Evolutionary conservation across 208 protist genomes (phyloP), one percentile per base, ranked within the genome.

Genomic region (Trypanosoma boissoni): DNA sequence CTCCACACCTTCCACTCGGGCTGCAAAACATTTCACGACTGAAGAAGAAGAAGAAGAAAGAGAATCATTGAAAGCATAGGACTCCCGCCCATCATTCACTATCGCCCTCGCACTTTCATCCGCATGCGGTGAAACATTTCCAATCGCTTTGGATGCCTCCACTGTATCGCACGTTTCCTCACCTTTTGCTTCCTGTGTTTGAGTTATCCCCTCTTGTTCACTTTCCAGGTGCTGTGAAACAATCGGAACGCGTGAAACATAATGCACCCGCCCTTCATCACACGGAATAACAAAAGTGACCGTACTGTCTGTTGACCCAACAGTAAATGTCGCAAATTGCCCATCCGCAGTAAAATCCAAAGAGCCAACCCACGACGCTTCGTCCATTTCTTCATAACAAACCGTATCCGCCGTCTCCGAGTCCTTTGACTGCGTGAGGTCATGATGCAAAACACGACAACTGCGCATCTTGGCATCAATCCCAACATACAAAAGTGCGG

Each of bases 341-440:
- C 74, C 68, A 64, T 91, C 79, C 6, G 65, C 73, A 21, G 74
- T 80, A 60, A 76, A 85, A 50, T 42, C 44, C 21, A 86, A 32
- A 1, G 67, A 57, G 43, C 71, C 64, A 26, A 85, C 53, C 75
- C 79, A 91, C 56, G 83, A 87, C 23, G 65, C 58, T 59, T 86
- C 79, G 51, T 86, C 71, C 7, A 48, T 36, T 52, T 87, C 79
- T 48, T 91, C 77, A 34, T 75, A 91, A 48, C 76, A 83, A 37
- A 91, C 58, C 23, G 74, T 49, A 14, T 69, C 68, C 18, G 68
- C 52, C 16, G 52, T 48, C 14, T 45, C 31, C 16, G 61, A 49
- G 18, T 64, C 29, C 2, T 24, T 31, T 18, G 50, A 34, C 3
- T 58, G 1, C 27, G n/a, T 51, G 29, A 88, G 68, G 51, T 88